phyloP scores from a whole-genome alignment of 2,329 filamentous ascomycete genomes.

The Fusarium agapanthi region DNA sequence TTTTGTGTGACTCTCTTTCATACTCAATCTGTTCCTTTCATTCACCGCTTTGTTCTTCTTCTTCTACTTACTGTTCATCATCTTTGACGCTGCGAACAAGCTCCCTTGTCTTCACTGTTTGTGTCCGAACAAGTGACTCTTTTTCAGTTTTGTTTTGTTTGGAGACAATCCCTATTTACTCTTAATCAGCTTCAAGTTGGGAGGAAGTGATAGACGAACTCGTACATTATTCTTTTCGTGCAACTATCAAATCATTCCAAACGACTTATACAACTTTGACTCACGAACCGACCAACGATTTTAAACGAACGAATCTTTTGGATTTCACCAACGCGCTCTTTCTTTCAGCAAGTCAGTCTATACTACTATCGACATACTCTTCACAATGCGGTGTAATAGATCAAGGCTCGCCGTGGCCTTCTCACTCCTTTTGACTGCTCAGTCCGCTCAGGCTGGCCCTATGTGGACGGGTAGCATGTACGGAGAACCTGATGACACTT shows the following conservation, averaged over 20 bases:
- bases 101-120: conserved; percentile 16
- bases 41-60: conserved; percentile 26
- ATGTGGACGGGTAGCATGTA: conserved; percentile 46
- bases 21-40: conserved; percentile 14
- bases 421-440: conserved; percentile 42
- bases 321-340: conserved; percentile 7
- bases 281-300: conserved; percentile 21
- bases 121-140: conserved; percentile 27
- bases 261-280: conserved; percentile 16
- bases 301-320: conserved; percentile 9
- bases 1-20: conserved; percentile 23
- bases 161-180: conserved; percentile 2
- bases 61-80: background rate
- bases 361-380: background rate
- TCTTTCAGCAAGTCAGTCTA: background rate
- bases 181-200: conserved; percentile 22
- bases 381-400: conserved; percentile 37
- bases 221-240: background rate
- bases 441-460: conserved; percentile 49
- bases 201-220: conserved; percentile 10
- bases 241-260: background rate
- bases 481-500: conserved; percentile 4
- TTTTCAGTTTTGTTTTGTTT: conserved; percentile 6
- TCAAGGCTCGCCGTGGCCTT: conserved; percentile 35
- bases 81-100: conserved; percentile 21